These are phyloP conservation scores for Teunomyces panamensis DNA, from an alignment of 805 yeast species.

Conservation along the genomic window DNA sequence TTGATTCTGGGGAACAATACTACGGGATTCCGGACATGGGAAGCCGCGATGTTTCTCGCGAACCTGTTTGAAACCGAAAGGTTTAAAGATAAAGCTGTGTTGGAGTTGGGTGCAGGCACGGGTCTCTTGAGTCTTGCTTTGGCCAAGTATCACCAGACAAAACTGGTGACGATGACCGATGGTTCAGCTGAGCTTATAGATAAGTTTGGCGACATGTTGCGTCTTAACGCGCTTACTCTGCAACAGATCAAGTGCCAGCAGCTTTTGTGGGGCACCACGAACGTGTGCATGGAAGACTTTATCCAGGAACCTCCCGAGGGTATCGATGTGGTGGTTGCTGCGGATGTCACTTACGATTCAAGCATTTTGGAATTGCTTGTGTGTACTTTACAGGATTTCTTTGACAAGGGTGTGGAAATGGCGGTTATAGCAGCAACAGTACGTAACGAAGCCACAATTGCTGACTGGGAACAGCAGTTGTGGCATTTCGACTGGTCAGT, in stretches of 20 bases:
- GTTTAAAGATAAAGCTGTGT: slow-evolving; percentile 23
- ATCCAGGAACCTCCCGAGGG: slow-evolving; percentile 28
- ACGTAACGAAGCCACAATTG: slow-evolving; percentile 47
- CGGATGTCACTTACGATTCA: slow-evolving; percentile 86
- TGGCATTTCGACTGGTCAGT: slow-evolving; percentile 1
- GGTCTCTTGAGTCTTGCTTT: slow-evolving; percentile 67
- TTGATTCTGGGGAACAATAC: slow-evolving; percentile 73
- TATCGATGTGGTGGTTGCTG: slow-evolving; percentile 63
- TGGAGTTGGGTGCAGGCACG: slow-evolving; percentile 90
- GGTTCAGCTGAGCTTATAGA: slow-evolving; percentile 61
- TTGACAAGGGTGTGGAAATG: slow-evolving; percentile 19
- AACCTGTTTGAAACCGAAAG: slow-evolving; percentile 39
- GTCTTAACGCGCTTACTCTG: slow-evolving; percentile 33
- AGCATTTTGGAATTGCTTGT: slow-evolving; percentile 55
- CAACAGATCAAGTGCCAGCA: slow-evolving; percentile 24
- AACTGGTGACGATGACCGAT: slow-evolving; percentile 54
- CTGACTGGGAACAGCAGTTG: slow-evolving; percentile 27
- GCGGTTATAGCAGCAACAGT: slow-evolving; percentile 71
- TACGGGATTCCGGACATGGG: slow-evolving; percentile 93
- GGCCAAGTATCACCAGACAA: slow-evolving; percentile 18
- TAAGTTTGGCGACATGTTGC: slow-evolving; percentile 42
- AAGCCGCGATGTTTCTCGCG: slow-evolving; percentile 72
- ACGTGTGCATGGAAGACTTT: slow-evolving; percentile 32
- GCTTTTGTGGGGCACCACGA: slow-evolving; percentile 56
- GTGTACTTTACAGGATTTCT: slow-evolving; percentile 42